Evolutionary conservation across 2,329 filamentous ascomycete genomes (phyloP).

Genomic region (Fusarium chuoi): DNA sequence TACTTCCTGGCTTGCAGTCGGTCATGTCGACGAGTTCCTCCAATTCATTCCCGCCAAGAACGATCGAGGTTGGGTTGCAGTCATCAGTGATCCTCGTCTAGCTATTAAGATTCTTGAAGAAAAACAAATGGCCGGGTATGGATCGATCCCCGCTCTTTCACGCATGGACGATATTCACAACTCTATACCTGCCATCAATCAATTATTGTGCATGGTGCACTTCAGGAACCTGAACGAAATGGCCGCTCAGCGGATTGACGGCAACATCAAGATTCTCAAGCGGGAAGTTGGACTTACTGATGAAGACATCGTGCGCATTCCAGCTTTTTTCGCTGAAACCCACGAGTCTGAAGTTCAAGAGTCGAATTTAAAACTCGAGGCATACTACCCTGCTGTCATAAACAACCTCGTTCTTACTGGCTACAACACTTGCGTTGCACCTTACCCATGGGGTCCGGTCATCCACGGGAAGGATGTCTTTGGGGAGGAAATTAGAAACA

Average conservation of each 20-base stretch:
- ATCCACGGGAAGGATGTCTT: background rate
- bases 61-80: slow-evolving; percentile 34
- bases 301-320: background rate
- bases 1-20: slow-evolving; percentile 36
- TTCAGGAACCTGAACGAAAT: no score
- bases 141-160: background rate
- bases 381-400: background rate
- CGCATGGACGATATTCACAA: no score
- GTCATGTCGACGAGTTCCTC: slow-evolving; percentile 44
- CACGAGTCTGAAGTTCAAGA: fast-evolving
- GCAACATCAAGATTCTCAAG: background rate
- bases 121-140: background rate
- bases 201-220: no score
- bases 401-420: background rate
- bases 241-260: background rate
- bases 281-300: background rate
- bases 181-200: no score
- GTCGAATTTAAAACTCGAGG: background rate
- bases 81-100: slow-evolving; percentile 25
- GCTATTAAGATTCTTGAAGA: slow-evolving; percentile 15
- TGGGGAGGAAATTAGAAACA: fast-evolving
- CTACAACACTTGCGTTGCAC: background rate
- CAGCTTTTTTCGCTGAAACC: background rate
- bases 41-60: slow-evolving; percentile 41
- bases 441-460: background rate